These are phyloP conservation scores for Tinospora cordifolia DNA, from an alignment of 164 flowering plant genomes.

Conservation along the genomic window DNA sequence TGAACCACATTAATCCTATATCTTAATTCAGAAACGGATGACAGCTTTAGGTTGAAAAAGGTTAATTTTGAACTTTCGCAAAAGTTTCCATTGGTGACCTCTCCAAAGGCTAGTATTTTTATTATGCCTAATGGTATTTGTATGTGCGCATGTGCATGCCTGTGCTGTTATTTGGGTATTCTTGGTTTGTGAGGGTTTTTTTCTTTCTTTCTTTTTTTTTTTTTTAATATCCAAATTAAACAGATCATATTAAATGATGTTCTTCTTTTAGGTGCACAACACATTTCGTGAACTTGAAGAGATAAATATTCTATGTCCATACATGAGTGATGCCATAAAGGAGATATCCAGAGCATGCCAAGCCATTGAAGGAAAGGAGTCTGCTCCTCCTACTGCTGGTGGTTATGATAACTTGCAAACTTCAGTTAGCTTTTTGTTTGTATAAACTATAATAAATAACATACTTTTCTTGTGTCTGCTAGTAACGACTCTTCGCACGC, in stretches of 20 bases:
- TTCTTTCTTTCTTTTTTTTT: too few species aligned
- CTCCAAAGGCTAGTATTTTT: too few species aligned
- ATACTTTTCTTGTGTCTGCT: constrained; percentile 19
- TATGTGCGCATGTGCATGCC: not conserved
- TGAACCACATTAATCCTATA: too few species aligned
- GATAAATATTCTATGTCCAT: constrained; percentile 67
- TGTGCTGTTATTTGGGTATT: not conserved
- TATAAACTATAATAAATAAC: constrained; percentile 7
- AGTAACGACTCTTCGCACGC: constrained; percentile 57
- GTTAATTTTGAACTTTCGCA: too few species aligned
- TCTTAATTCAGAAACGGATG: too few species aligned
- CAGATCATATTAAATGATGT: constrained; percentile 1
- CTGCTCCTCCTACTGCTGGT: constrained; percentile 84
- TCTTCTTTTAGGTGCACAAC: constrained; percentile 50
- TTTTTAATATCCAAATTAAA: not conserved
- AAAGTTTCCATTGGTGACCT: too few species aligned
- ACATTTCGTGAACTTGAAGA: constrained; percentile 82
- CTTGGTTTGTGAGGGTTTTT: not conserved
- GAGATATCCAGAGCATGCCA: constrained; percentile 76
- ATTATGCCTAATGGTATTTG: too few species aligned
- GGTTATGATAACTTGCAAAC: constrained; percentile 14
- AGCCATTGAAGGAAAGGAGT: constrained; percentile 86
- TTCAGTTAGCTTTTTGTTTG: constrained; percentile 4
- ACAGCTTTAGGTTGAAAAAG: too few species aligned
- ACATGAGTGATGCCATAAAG: constrained; percentile 72